Evolutionary conservation across 495 filamentous ascomycete genomes (phyloP), one percentile per base, ranked within the genome.

Genomic region (Lepidopterella palustris): DNA sequence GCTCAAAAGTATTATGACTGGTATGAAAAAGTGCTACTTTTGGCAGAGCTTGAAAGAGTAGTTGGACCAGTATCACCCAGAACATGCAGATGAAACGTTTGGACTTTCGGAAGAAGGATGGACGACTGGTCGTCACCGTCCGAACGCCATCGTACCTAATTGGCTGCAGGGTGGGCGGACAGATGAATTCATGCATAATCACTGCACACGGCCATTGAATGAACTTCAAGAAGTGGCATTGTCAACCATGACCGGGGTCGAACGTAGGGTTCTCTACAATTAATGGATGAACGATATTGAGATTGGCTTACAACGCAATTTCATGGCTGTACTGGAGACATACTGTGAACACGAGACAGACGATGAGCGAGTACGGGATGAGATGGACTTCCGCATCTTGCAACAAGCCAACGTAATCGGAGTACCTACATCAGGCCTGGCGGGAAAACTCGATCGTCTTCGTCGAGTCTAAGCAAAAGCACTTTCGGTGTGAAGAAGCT

Each of bases 401-500:
- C 61, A 71, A 27, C 49, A 74, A 56, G 78, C 77, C 0, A 35
- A 35, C 45, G 73, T 92, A n/a, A 82, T 92, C 49, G 86, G 87
- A 0, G 76, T 86, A 1, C 92, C 88, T 0, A 89, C 88, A 1
- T 82, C 84, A 0, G 87, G 89, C 0, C 71, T 92, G 5, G 87
- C 88, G 5, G 74, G 77, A 10, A 85, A 87, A 49, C 64, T 88
- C 0, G 72, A 82, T 1, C 72, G 87, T 55, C 78, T 93, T 1
- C 77, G 78, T 31, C 75, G 77, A 24, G 58, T 92, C 2, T 65
- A 73, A 20, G 77, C 80, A 26, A 92, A 91, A 67, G 82, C 90
- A 0, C 64, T 92, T 54, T 40, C n/a, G 91, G 2, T 86, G 82
- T 62, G 88, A 92, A 72, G 89, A 93, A 65, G 89, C 89, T 1